Evolutionary conservation across 352 stramenopile genomes (phyloP).

Genomic region (Phytophthora palmivora): DNA sequence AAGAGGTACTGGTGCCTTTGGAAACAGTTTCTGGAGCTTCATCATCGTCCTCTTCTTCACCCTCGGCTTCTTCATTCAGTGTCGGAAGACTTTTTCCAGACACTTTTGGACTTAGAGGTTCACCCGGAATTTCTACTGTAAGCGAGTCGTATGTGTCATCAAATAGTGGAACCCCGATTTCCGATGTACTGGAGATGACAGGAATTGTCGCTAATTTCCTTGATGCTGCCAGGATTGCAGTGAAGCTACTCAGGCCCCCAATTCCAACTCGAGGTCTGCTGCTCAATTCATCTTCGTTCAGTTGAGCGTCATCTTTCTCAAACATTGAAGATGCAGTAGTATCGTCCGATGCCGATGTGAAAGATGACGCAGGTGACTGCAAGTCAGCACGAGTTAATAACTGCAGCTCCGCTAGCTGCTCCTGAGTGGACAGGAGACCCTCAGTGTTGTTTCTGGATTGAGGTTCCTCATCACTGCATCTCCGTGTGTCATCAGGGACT

Average conservation of each 20-base stretch:
- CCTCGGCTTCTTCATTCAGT: constrained; percentile 23
- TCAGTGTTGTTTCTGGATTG: constrained; percentile 17
- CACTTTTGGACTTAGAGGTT: constrained; percentile 7
- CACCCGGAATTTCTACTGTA: not conserved
- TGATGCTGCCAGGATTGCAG: constrained; percentile 26
- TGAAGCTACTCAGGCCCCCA: constrained; percentile 29
- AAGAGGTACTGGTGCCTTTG: not conserved
- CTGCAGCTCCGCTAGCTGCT: constrained; percentile 57
- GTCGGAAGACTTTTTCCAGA: constrained; percentile 20
- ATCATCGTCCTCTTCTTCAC: constrained; percentile 26
- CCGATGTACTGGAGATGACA: not conserved
- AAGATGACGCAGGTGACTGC: constrained; percentile 11
- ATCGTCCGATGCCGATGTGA: constrained; percentile 5
- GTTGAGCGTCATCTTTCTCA: not conserved
- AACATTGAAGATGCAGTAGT: not conserved
- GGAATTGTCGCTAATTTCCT: constrained; percentile 23
- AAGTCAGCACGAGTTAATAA: constrained; percentile 51
- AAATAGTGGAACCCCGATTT: constrained; percentile 2
- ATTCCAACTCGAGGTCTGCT: constrained; percentile 4
- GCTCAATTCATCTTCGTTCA: constrained; percentile 7
- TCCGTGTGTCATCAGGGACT: constrained; percentile 11
- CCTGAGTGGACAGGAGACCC: constrained; percentile 16
- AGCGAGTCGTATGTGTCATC: not conserved
- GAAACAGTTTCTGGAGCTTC: constrained; percentile 31
- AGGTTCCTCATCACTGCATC: constrained; percentile 20